Evolutionary conservation across 1,139 yeast species (phyloP).

Genomic region (Yamadazyma pseudoaaseri): DNA sequence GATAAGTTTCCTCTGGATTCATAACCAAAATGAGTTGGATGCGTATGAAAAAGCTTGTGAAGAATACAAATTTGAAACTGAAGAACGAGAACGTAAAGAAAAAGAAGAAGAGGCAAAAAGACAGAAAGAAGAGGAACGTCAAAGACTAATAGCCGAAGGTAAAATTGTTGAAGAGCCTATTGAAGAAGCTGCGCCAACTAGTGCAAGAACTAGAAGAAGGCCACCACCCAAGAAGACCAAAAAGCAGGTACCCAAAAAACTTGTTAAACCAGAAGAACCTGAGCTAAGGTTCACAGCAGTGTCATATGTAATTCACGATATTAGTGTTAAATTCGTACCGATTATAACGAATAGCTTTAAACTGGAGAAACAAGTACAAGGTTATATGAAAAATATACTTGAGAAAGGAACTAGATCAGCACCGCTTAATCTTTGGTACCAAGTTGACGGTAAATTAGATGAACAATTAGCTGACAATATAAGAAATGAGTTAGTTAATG

Average conservation of each 20-base stretch:
- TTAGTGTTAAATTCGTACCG: constrained; percentile 67
- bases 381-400: constrained; percentile 61
- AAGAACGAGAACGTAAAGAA: constrained; percentile 22
- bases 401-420: constrained; percentile 60
- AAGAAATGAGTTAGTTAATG: constrained; percentile 36
- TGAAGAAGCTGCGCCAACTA: constrained; percentile 3
- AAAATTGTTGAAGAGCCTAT: constrained; percentile 9
- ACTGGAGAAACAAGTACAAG: constrained; percentile 53
- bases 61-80: constrained; percentile 27
- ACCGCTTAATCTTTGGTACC: constrained; percentile 76
- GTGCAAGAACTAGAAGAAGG: constrained; percentile 16
- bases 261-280: constrained; percentile 36
- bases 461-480: constrained; percentile 53
- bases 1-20: constrained; percentile 64
- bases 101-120: constrained; percentile 25
- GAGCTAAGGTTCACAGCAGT: constrained; percentile 55
- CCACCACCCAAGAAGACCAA: constrained; percentile 17
- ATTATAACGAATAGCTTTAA: constrained; percentile 70
- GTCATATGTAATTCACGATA: constrained; percentile 59
- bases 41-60: constrained; percentile 41
- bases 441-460: constrained; percentile 77
- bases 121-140: constrained; percentile 22
- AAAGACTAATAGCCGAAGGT: constrained; percentile 13
- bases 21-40: constrained; percentile 50
- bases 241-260: constrained; percentile 23